phyloP scores from a whole-genome alignment of 768 basidiomycete species.

The Russula lepida region DNA sequence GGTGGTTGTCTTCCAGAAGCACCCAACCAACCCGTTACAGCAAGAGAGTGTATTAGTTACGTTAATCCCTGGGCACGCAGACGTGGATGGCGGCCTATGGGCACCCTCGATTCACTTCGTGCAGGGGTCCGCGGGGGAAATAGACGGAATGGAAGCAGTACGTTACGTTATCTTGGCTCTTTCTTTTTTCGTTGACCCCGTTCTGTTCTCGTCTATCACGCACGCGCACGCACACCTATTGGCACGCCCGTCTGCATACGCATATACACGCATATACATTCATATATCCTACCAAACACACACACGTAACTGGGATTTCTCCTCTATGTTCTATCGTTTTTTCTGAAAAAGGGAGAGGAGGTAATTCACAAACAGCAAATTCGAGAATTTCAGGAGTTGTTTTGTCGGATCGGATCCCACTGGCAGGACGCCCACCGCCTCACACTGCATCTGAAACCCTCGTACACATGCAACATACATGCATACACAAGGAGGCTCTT shows the following conservation, averaged over 20 bases:
- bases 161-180: not conserved
- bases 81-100: not conserved
- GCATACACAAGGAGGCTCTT: no score
- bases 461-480: no score
- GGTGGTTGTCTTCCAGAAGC: not conserved
- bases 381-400: no score
- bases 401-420: no score
- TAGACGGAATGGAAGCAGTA: not conserved
- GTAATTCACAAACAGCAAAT: no score
- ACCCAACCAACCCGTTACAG: not conserved
- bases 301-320: not conserved
- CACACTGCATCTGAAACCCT: no score
- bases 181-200: not conserved
- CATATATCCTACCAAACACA: not conserved
- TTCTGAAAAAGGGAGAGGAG: no score
- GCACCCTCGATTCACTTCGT: not conserved
- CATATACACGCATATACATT: not conserved
- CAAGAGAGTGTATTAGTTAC: conserved; percentile 2
- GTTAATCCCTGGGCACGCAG: not conserved
- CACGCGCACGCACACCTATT: no score
- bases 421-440: no score
- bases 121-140: not conserved
- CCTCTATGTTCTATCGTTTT: no score
- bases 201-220: not conserved
- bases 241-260: not conserved